Base-by-base conservation (phyloP, 805 yeast genomes). In the Candida orba region DNA sequence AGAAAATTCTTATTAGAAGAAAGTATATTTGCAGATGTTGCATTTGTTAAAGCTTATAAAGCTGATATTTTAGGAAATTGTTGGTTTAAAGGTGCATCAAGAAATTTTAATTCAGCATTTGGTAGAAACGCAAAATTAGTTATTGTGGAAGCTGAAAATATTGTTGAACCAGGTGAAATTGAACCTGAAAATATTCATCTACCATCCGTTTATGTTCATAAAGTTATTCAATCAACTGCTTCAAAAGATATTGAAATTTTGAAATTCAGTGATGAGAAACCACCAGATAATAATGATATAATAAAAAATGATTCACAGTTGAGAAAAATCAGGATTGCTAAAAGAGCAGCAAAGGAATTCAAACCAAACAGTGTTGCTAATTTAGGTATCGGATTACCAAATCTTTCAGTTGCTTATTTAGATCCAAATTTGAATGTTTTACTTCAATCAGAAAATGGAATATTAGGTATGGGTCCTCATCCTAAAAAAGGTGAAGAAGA, bases 331-430 rank as follows among this genome's bases (percentile, higher is more conserved):
- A 55, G 60, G 41, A 72, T 73, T 45, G 70, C 69, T 25, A 58
- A 57, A 41, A 62, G 78, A 27, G 75, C 73, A 2, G 68, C 77
- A 2, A 56, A 65, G 52, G 78, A 73, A 54, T 71, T 73, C 51
- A 50, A 53, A 27, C 63, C 66, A 47, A 75, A 75, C 12, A 52
- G 60, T 44, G 66, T 63, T 39, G 75, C 68, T 43, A 73, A 73
- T 48, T 58, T 72, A 36, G 78, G 78, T 14, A 69, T 72, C 17
- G 78, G 78, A n/a, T 61, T 73, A 63, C 78, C 77, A 7, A 72
- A 76, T 2, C 54, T 73, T 42, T 71, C 74, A 6, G 73, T 76
- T 12, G 63, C 54, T 44, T 71, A 56, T 51, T 53, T 72, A 31
- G 66, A 69, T 13, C 47, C 49, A 10, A 63, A 51, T 9, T 57